Conservation (phyloP, 2,329 filamentous ascomycete species). For the Ophiostoma australiae region DNA sequence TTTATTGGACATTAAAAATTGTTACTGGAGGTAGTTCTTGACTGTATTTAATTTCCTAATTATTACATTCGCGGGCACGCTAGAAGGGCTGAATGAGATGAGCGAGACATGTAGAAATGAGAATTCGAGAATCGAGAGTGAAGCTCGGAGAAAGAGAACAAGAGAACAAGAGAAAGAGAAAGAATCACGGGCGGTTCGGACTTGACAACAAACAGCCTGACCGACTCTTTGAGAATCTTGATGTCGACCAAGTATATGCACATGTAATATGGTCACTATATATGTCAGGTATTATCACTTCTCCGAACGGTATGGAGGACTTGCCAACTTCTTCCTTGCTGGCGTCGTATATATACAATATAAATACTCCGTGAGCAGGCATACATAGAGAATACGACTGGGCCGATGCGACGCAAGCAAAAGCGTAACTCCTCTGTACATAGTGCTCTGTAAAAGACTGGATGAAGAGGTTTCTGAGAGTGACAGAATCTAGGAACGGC, state of each 20-base stretch:
- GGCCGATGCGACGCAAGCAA: background rate
- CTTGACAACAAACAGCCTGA: background rate
- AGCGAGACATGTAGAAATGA: background rate
- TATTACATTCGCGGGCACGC: conserved; percentile 3
- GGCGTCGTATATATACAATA: conserved; percentile 4
- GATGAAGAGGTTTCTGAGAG: background rate
- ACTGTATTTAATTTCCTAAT: background rate
- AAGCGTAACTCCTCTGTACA: background rate
- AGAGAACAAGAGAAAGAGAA: background rate
- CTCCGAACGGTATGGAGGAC: background rate
- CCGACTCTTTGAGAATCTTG: background rate
- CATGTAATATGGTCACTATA: background rate
- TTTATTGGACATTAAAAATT: background rate
- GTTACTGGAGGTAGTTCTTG: background rate
- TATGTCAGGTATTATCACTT: background rate
- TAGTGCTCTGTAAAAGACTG: background rate
- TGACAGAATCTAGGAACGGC: conserved; percentile 7
- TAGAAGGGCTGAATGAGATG: conserved; percentile 1
- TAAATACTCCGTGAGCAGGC: conserved; percentile 9
- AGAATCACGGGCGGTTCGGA: background rate
- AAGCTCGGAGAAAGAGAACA: background rate
- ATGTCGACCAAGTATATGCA: too few species aligned
- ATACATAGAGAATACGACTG: conserved; percentile 1
- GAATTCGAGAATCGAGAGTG: background rate
- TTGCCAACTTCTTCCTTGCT: background rate